A percentile compares a stretch with the other conserved stretches of the same genome.
Conservation (phyloP, 495 filamentous ascomycete genomes). For the Pseudotulostoma volvatum region DNA sequence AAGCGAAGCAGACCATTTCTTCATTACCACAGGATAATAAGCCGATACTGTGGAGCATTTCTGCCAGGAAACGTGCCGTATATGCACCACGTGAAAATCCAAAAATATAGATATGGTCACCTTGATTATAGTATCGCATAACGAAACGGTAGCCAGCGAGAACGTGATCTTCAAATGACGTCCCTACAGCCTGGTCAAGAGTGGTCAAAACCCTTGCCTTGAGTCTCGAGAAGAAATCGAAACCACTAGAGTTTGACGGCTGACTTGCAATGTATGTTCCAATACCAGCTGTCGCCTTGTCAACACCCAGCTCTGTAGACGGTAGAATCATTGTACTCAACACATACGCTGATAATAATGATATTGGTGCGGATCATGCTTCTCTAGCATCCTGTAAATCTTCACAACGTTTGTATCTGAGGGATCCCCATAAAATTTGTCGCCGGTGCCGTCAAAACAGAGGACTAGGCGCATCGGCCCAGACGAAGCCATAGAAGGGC, state of each 20-base stretch:
- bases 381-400: slow-evolving; percentile 24
- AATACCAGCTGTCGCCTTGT: slow-evolving; percentile 21
- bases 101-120: slow-evolving; percentile 31
- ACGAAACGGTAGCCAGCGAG: slow-evolving; percentile 32
- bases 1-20: slow-evolving; percentile 24
- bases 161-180: slow-evolving; percentile 29
- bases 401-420: slow-evolving; percentile 30
- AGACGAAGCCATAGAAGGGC: too few species aligned
- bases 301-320: slow-evolving; percentile 10
- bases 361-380: slow-evolving; percentile 14
- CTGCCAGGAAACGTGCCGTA: slow-evolving; percentile 32
- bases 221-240: too few species aligned
- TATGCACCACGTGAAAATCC: slow-evolving; percentile 34
- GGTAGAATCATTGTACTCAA: background rate
- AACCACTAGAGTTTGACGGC: too few species aligned
- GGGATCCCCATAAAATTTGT: slow-evolving; percentile 21
- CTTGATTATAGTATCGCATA: slow-evolving; percentile 24
- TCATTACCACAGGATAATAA: slow-evolving; percentile 32
- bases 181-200: slow-evolving; percentile 22
- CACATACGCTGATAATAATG: too few species aligned
- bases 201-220: too few species aligned
- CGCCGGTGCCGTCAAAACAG: slow-evolving; percentile 32
- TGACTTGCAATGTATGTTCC: slow-evolving; percentile 24
- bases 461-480: too few species aligned
- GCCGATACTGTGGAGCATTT: slow-evolving; percentile 28